Base-by-base conservation (phyloP, 2,329 filamentous ascomycete species). In the Xylariales sp. region DNA sequence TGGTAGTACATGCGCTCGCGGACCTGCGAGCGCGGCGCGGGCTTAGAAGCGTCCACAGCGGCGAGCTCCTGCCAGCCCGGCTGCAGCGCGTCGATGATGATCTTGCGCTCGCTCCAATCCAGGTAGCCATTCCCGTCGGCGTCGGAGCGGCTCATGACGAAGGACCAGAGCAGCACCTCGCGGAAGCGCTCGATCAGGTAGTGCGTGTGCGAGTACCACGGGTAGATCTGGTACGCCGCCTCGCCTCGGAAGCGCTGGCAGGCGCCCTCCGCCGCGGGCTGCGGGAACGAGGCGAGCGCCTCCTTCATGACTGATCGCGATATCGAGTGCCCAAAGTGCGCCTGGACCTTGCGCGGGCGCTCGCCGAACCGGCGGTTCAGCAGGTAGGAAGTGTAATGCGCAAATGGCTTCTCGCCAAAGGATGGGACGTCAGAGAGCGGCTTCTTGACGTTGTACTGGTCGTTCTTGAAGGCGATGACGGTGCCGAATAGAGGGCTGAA, bases 321-420 rank as follows among this genome's bases (percentile, higher is more conserved):
- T 4, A 67, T 44, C 2, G 63, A 66, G 40, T 68, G 65, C 1
- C 56, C 56, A 34, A 68, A 67, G 41, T 67, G 65, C 2, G 61
- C 59, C 38, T 68, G 65, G 5, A 63, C 63, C 39, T 62, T 62
- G 21, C 64, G 60, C 39, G 65, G 60, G n/a, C 65, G 61, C 13
- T 60, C 52, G n/a, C 65, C 65, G 41, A 68, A 68, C 3, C 64
- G 52, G n/a, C 62, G 57, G 42, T 68, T 68, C 7, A 67, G 48
- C 13, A 68, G 53, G 54, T 63, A 68, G 0, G 64, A 67, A 1
- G 63, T 66, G 49, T 67, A 67, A 37, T 66, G 64, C 6, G 65
- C 53, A 40, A 62, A 66, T 2, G 65, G 65, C 46, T 67, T 67
- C 44, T 68, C 64, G 28, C 65, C 65, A 40, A 68, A 68, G 1